Base-by-base conservation (phyloP, 2,329 filamentous ascomycete genomes). In the Epichloe bromicola region DNA sequence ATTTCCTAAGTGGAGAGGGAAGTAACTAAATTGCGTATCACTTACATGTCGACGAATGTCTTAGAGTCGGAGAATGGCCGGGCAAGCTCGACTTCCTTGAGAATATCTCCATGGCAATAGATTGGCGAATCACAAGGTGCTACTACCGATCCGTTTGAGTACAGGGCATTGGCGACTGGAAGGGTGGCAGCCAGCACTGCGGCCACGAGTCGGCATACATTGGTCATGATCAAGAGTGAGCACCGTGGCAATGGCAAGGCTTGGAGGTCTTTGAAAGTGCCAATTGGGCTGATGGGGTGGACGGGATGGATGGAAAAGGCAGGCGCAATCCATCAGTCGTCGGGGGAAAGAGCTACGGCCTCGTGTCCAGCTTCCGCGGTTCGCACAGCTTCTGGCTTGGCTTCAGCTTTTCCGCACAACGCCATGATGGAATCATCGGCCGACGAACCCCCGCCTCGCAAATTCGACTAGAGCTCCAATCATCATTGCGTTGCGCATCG, bases 31-130 rank as follows among this genome's bases (percentile, higher is more conserved):
- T 23, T 33, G 17, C 54, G 19, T 30, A 4, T 20, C 20, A 65
- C 70, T 67, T 67, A 80, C 78, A 84, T 79, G 61, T 86, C 82
- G 42, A 85, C 82, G 61, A 84, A 85, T 1, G 80, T 84, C 71
- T 85, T 86, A 53, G 80, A 85, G 65, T 85, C 82, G 14, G 70
- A 65, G 56, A 85, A 85, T 0, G 81, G 81, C 23, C 68, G 70
- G 2, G 82, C 82, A 10, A 85, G 69, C 66, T 85, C 74, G 46
- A 86, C 75, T 55, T 79, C 71, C 53, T 74, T 70, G 3, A 86
- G 70, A 12, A 85, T 71, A 0, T 83, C 77, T 46, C 82, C 82
- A 55, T 80, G 73, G 61, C 82, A 86, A 65, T 85, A 86, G 19
- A 85, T 70, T 15, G 79, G 75, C 8, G 81, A 85, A 61, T 84